Evolutionary conservation across 139 green algal genomes (phyloP), one percentile per base, ranked within the genome.

Genomic region (Limnomonas spitsbergensis): DNA sequence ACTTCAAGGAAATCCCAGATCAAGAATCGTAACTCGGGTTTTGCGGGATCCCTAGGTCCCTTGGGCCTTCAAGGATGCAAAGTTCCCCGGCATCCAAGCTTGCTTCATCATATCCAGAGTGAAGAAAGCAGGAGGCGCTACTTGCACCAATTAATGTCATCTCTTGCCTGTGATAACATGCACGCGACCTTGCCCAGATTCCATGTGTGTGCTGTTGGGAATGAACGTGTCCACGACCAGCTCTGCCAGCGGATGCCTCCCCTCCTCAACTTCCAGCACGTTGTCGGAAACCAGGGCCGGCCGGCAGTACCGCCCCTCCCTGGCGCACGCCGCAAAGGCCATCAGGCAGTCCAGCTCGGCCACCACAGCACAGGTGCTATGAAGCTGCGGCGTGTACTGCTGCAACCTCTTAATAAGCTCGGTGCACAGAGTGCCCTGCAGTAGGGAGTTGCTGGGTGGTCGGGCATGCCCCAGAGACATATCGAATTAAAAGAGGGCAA

Each of bases 291-390:
- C 93, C 24, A 96, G 76, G 6, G n/a, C 24, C 38, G 80, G 80
- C n/a, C 80, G 52, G 75, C 47, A 77, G 74, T 92, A 89, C 47
- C 76, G 75, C 34, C 81, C 73, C 31, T 93, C 83, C 0, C 76
- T 42, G 31, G 92, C 91, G n/a, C 75, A 73, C 14, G 66, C n/a
- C 2, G 93, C 92, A 61, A 97, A 83, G 3, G 82, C 42, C 7
- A 89, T 37, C 24, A 97, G 71, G 85, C 89, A 96, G 85, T 97
- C 93, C 77, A 97, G 80, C 81, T 97, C 93, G 4, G 88, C 88
- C 0, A 83, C 84, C 7, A 84, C 84, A 0, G 79, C 82, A 1
- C 80, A 70, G 0, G 88, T 88, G 1, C 61, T 71, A 1, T 71
- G 69, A n/a, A 96, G 75, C 7, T 53, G 34, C 2, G 89, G 61